phyloP scores from a whole-genome alignment of 2,329 filamentous ascomycete genomes.

The Fusarium xyrophilum region DNA sequence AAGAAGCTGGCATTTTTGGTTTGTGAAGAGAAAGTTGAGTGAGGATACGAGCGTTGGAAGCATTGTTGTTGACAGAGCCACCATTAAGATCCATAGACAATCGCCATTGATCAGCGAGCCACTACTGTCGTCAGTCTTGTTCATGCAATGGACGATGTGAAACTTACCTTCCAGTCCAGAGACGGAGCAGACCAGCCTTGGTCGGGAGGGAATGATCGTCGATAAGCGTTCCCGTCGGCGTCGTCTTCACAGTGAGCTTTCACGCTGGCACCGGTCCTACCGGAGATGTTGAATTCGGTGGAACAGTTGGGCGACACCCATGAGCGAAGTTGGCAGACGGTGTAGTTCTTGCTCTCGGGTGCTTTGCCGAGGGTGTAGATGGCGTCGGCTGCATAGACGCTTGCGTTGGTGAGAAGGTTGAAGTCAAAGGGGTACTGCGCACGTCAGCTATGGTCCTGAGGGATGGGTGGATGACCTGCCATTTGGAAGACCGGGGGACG shows the following conservation, averaged over 20 bases:
- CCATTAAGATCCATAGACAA: slow-evolving; percentile 62
- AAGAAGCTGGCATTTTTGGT: slow-evolving; percentile 52
- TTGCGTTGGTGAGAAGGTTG: slow-evolving; percentile 71
- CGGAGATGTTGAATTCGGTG: slow-evolving; percentile 65
- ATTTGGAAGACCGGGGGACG: slow-evolving; percentile 60
- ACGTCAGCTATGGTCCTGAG: neutral
- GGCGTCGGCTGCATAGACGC: slow-evolving; percentile 52
- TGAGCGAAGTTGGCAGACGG: slow-evolving; percentile 71
- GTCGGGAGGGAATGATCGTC: slow-evolving; percentile 47
- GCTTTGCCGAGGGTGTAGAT: slow-evolving; percentile 71
- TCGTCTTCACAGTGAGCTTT: slow-evolving; percentile 66
- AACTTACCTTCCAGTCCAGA: slow-evolving; percentile 57
- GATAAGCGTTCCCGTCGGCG: slow-evolving; percentile 62
- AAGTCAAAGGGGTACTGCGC: slow-evolving; percentile 62
- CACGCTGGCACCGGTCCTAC: slow-evolving; percentile 65
- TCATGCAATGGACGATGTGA: fast-evolving
- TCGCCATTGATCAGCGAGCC: slow-evolving; percentile 62
- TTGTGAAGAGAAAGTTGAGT: slow-evolving; percentile 59
- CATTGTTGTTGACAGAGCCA: slow-evolving; percentile 61
- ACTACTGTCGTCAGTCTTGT: slow-evolving; percentile 39
- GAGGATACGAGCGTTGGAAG: slow-evolving; percentile 63
- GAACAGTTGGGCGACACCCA: slow-evolving; percentile 71
- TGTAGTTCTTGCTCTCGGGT: slow-evolving; percentile 56
- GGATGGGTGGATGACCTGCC: slow-evolving; percentile 42
- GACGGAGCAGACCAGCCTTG: slow-evolving; percentile 46